Evolutionary conservation across 306 rosid species (phyloP), one percentile per base, ranked within the genome.

Genomic region (Acacia crassicarpa): DNA sequence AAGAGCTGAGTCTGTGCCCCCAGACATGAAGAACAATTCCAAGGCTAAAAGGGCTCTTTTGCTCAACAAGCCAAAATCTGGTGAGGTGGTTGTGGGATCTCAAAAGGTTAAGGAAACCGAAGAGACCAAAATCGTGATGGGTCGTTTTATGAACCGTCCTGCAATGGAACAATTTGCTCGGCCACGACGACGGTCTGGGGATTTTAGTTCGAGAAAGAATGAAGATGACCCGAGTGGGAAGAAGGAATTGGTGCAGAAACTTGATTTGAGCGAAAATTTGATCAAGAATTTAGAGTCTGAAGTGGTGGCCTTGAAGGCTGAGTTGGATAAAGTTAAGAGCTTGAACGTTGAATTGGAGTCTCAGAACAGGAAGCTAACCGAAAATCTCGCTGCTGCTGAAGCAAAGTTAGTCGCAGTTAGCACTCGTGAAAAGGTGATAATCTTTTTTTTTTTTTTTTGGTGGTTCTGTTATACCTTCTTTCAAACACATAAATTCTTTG

Each of bases 381-480:
- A 81, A 45, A 83, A 89, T 30, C 97, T 94, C 38, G 90, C 92
- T 73, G 90, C 92, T 63, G 88, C 97, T 54, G 88, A 92, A 82
- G 91, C 93, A 74, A 92, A 94, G 74, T 45, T 84, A 44, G 74
- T 68, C 56, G 84, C 86, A 65, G 76, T 35, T 74, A 80, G 73
- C 54, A 46, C 62, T 73, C 80, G 72, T 67, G 86, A 71, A 83
- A 92, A 88, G 91, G 97, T 91, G 72, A 87, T 85, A 70, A 63
- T 65, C 23, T 12, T 48, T 45, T 14, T 20, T 56, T 78, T 53
- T 83, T 77, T 17, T 27, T 27, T 27, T 27, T 27, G 1, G 32
- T 65, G 16, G 22, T 11, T 81, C 81, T 62, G 38, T 12, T 48
- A 8, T 63, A 63, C 43, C 17, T 63, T 30, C 43, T 41, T 30